A percentile compares a stretch with the other conserved stretches of the same genome.
Conservation (phyloP, 1,139 yeast genomes). For the Yamadazyma mexicana region DNA sequence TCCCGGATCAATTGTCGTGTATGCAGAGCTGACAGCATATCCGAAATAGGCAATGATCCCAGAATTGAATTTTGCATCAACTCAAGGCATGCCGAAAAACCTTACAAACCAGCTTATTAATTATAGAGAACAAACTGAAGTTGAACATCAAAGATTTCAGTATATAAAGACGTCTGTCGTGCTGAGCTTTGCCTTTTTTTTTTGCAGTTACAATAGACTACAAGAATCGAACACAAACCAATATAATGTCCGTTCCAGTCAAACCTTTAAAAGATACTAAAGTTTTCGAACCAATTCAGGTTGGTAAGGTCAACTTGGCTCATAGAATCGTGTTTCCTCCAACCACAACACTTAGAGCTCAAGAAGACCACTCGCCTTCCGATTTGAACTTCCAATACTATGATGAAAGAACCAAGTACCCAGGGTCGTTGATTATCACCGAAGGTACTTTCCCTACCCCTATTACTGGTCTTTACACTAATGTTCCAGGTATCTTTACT, state of each 20-base stretch:
- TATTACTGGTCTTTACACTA: constrained; percentile 35
- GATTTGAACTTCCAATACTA: constrained; percentile 52
- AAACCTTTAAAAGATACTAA: constrained; percentile 4
- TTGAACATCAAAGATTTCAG: no score
- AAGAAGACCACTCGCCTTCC: constrained; percentile 41
- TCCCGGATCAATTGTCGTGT: no score
- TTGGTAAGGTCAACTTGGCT: constrained; percentile 3
- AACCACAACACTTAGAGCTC: constrained; percentile 41
- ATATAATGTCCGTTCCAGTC: constrained; percentile 2
- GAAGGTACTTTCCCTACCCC: constrained; percentile 34
- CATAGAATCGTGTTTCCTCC: constrained; percentile 8
- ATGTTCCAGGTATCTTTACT: constrained; percentile 56
- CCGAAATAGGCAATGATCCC: no score
- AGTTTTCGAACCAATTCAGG: constrained; percentile 3
- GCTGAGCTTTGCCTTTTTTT: no score
- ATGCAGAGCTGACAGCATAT: no score
- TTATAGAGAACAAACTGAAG: no score
- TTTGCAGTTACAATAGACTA: no score
- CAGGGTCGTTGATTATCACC: constrained; percentile 55
- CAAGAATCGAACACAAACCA: no score
- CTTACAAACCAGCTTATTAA: no score
- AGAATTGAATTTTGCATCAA: no score
- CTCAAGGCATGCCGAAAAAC: no score
- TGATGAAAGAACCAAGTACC: constrained; percentile 47
- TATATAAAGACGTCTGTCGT: no score